A percentile compares a stretch with the other conserved stretches of the same genome.
Conservation (phyloP, 2,329 filamentous ascomycete species). For the Fusarium sp. region DNA sequence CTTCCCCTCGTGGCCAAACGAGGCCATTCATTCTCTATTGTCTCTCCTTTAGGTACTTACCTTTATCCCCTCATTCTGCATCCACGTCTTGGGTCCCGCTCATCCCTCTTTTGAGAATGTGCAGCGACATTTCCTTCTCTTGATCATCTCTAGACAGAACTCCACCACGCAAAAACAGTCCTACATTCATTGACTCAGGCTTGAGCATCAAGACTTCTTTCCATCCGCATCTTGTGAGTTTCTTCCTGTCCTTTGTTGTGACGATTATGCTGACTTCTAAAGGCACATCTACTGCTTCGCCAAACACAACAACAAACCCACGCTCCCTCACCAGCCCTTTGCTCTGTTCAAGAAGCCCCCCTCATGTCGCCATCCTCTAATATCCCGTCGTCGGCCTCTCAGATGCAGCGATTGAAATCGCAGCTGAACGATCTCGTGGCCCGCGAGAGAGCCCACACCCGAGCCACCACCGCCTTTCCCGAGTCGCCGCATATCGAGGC, state of each 20-base stretch:
- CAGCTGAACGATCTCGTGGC: neutral
- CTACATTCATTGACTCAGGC: neutral
- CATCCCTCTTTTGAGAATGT: neutral
- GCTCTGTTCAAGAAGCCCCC: neutral
- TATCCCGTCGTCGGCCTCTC: neutral
- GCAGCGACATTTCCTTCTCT: neutral
- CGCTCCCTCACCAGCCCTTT: neutral
- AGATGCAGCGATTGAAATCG: neutral
- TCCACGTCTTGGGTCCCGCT: neutral
- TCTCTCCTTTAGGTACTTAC: neutral
- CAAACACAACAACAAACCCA: neutral
- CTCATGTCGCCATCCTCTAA: constrained; percentile 10
- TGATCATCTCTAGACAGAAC: neutral
- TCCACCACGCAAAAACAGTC: neutral
- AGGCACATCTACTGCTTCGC: constrained; percentile 2
- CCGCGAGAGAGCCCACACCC: neutral
- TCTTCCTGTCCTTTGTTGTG: neutral
- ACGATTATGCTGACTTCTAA: neutral
- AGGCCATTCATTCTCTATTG: neutral
- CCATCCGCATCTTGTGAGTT: constrained; percentile 14
- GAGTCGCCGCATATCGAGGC: constrained; percentile 39
- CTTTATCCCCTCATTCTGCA: neutral
- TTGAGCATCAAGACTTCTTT: neutral
- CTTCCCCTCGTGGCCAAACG: neutral
- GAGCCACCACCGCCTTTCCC: constrained; percentile 20